Evolutionary conservation across 495 filamentous ascomycete species (phyloP).

Genomic region (Hyphodiscus hymeniophilus): DNA sequence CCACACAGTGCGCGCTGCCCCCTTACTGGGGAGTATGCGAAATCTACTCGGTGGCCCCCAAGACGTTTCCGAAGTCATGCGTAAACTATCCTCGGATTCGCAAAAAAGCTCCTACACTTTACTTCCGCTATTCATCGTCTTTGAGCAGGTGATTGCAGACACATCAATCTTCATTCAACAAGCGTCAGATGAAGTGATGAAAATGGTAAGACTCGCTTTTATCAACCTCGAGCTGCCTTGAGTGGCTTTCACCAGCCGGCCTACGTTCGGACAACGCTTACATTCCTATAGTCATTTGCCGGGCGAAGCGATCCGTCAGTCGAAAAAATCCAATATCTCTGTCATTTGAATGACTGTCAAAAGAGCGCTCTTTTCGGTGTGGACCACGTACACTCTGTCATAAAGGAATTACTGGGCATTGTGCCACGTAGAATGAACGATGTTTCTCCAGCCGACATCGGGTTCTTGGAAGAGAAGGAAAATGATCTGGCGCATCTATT

Average conservation of each 20-base stretch:
- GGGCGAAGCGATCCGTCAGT: conserved; percentile 1
- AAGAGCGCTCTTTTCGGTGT: not conserved
- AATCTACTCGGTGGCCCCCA: not conserved
- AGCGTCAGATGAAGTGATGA: conserved; percentile 2
- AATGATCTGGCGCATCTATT: too few relatives aligned
- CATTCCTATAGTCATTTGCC: not conserved
- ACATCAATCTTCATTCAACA: not conserved
- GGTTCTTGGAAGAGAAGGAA: too few relatives aligned
- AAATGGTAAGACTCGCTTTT: not conserved
- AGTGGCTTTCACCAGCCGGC: too few relatives aligned
- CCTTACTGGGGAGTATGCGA: too few relatives aligned
- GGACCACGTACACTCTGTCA: not conserved
- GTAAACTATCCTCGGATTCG: not conserved
- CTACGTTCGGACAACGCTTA: not conserved
- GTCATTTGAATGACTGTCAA: not conserved
- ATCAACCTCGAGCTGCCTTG: too few relatives aligned
- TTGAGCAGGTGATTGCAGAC: conserved; percentile 1
- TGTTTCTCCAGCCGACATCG: too few relatives aligned
- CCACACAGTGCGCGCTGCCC: too few relatives aligned
- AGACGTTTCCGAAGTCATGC: not conserved
- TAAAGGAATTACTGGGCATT: too few relatives aligned
- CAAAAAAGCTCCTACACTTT: not conserved
- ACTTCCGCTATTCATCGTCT: not conserved
- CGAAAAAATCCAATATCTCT: conserved; percentile 2
- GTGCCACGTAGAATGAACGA: too few relatives aligned